A percentile compares a stretch with the other conserved stretches of the same genome.
Conservation (phyloP, 2,329 filamentous ascomycete genomes). For the Aspergillus cejpii region DNA sequence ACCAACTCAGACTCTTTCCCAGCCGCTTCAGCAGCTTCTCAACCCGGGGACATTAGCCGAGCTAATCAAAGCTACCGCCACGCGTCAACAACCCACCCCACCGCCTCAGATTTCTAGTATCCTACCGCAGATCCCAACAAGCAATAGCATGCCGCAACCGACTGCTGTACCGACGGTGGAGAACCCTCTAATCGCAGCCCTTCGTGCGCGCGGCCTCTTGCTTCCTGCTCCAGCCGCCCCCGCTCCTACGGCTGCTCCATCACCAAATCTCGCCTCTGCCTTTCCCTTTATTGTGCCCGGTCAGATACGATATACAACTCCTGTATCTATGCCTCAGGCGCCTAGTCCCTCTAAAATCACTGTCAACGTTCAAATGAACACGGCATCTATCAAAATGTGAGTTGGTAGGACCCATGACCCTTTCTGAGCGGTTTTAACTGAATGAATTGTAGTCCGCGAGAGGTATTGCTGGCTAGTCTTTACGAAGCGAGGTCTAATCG, state of each 20-base stretch:
- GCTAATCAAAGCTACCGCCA: conserved; percentile 41
- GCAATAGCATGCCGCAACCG: conserved; percentile 49
- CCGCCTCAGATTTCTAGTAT: conserved; percentile 43
- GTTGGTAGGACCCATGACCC: conserved; percentile 25
- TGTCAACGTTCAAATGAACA: conserved; percentile 50
- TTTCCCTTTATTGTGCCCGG: conserved; percentile 39
- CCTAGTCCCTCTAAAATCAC: conserved; percentile 21
- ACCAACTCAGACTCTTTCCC: conserved; percentile 30
- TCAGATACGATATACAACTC: conserved; percentile 33
- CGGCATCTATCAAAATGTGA: conserved; percentile 67
- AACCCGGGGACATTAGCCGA: conserved; percentile 42
- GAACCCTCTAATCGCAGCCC: conserved; percentile 58
- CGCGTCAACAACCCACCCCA: conserved; percentile 35
- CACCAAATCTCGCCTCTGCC: conserved; percentile 33
- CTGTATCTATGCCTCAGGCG: conserved; percentile 31
- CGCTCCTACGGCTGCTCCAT: conserved; percentile 33
- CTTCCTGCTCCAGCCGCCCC: conserved; percentile 43
- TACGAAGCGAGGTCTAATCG: conserved; percentile 79
- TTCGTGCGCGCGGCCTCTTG: conserved; percentile 63
- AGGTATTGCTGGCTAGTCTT: conserved; percentile 64
- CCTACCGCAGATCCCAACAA: conserved; percentile 51
- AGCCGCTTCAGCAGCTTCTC: conserved; percentile 34
- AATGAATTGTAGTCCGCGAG: conserved; percentile 54
- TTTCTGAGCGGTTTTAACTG: conserved; percentile 12
- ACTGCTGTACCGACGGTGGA: conserved; percentile 43